These are phyloP conservation scores for Fusarium kyushuense DNA, from an alignment of 2,329 filamentous ascomycete genomes.

Conservation along the genomic window DNA sequence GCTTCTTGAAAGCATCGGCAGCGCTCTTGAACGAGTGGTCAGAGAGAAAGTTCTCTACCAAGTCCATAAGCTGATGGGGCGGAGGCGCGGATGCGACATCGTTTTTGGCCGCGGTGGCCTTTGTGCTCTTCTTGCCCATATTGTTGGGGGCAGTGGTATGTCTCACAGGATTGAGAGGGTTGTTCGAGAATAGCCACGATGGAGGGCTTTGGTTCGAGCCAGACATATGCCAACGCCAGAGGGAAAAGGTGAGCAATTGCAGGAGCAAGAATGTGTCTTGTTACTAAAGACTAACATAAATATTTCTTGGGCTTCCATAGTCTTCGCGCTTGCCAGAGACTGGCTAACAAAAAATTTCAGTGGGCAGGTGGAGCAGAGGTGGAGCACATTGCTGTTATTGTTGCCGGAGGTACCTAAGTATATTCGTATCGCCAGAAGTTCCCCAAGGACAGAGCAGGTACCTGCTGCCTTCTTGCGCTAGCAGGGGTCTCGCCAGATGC, in stretches of 20 bases:
- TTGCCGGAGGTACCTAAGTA: not conserved
- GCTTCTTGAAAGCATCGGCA: constrained; percentile 71
- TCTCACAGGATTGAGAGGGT: constrained; percentile 46
- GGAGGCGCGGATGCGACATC: constrained; percentile 51
- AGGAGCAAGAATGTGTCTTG: constrained; percentile 15
- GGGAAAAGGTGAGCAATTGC: constrained; percentile 7
- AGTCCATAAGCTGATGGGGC: constrained; percentile 72
- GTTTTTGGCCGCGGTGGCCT: constrained; percentile 38
- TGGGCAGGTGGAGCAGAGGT: constrained; percentile 35
- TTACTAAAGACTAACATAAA: constrained; percentile 17
- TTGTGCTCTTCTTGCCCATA: constrained; percentile 53
- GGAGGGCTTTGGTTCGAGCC: constrained; percentile 51
- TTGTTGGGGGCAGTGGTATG: constrained; percentile 31
- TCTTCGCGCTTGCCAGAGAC: constrained; percentile 19
- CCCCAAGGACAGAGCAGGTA: not conserved
- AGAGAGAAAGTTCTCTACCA: constrained; percentile 75
- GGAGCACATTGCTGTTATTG: constrained; percentile 43
- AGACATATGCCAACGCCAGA: constrained; percentile 51
- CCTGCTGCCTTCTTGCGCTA: not conserved
- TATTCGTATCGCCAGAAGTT: constrained; percentile 31
- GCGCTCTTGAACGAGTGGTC: constrained; percentile 74
- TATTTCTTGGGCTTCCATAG: constrained; percentile 24
- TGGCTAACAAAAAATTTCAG: constrained; percentile 45
- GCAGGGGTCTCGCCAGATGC: not conserved
- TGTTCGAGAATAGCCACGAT: constrained; percentile 60